These are phyloP conservation scores for Multifurca ochricompacta DNA, from an alignment of 768 basidiomycete genomes.

Conservation along the genomic window DNA sequence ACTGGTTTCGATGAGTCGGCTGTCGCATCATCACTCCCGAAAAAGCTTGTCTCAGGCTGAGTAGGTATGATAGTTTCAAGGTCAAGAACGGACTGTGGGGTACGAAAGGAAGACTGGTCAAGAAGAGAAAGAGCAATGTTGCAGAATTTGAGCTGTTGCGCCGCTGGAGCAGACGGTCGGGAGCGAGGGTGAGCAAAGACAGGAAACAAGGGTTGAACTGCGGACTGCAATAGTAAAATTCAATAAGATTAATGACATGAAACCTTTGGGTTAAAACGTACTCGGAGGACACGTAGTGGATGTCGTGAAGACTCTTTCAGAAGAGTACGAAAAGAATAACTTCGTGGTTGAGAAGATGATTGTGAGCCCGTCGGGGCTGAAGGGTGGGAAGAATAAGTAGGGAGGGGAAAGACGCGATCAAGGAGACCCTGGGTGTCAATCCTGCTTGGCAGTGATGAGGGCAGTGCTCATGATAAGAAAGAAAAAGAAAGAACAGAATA, in stretches of 20 bases:
- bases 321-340: conserved; percentile 48
- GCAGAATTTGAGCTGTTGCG: conserved; percentile 69
- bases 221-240: conserved; percentile 35
- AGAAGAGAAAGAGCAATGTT: conserved; percentile 64
- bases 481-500: conserved; percentile 3
- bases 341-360: conserved; percentile 22
- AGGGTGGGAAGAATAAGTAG: conserved; percentile 34
- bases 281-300: conserved; percentile 48
- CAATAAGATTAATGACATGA: conserved; percentile 1
- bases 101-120: conserved; percentile 54
- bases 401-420: conserved; percentile 67
- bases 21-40: conserved; percentile 18
- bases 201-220: conserved; percentile 60
- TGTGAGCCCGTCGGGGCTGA: conserved; percentile 27
- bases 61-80: conserved; percentile 37
- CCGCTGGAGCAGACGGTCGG: conserved; percentile 51
- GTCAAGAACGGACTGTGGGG: conserved; percentile 39
- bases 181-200: conserved; percentile 60
- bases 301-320: conserved; percentile 46
- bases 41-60: conserved; percentile 18
- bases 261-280: conserved; percentile 30
- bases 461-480: conserved; percentile 1
- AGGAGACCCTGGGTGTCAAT: conserved; percentile 69
- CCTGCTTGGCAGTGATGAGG: conserved; percentile 31
- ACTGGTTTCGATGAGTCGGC: conserved; percentile 26